Base-by-base conservation (phyloP, 1,284 basidiomycete genomes). In the Pholiota adiposa region DNA sequence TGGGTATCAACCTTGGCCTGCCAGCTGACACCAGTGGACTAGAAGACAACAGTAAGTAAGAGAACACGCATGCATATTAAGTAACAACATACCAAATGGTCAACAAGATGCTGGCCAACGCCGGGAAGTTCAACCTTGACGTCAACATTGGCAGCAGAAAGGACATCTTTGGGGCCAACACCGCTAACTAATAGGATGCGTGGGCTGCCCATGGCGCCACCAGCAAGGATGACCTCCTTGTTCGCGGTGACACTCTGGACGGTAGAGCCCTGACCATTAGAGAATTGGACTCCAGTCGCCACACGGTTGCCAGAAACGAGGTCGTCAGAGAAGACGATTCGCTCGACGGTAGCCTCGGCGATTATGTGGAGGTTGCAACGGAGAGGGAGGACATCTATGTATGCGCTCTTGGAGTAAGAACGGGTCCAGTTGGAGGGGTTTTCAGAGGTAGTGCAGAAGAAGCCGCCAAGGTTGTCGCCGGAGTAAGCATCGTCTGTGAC, bases 71-170 rank as follows among this genome's bases (percentile, higher is more conserved):
- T 50, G 14, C 49, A 29, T 25, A 46, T 2, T 8, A 1, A 18
- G 14, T 18, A 25, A 46, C 14, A 16, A 27, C 77, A 33, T 59
- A 82, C 81, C 48, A 89, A 69, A 72, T 92, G 90, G 70, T 93
- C 90, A 69, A 90, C 85, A 41, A 93, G 72, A 74, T 93, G 88
- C 70, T 88, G 84, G 1, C 92, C 92, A 57, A 94, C 92, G 54
- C 88, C 89, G 3, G 89, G 89, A 1, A 92, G 78, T 59, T 86
- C 84, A 41, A 77, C 66, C 43, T 73, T 64, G 0, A 82, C 77
- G 11, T 69, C 58, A n/a, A 94, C 83, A 44, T 83, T 83, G 14
- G 83, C 81, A 4, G 71, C 71, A 25, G 77, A 64, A 44, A 93
- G 74, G 2, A 87, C 80, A 41, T 83, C 82, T 50, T 71, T 72